These are phyloP conservation scores for Calvatia gigantea DNA, from an alignment of 768 basidiomycete genomes.

Conservation along the genomic window DNA sequence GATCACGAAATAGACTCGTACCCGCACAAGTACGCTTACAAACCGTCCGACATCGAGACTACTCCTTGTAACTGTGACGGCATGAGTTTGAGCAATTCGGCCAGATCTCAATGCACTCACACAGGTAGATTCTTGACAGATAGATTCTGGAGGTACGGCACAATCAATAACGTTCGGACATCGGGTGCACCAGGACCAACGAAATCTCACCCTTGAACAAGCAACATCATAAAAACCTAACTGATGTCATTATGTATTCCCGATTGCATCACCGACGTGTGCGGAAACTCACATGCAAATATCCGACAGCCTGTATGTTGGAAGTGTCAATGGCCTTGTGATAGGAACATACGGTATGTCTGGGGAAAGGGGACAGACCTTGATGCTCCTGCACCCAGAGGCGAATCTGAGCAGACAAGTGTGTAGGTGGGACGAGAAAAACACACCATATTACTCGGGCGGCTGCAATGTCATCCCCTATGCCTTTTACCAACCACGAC, in stretches of 20 bases:
- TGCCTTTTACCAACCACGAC: conserved; percentile 8
- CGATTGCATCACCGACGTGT: neutral
- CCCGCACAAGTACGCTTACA: neutral
- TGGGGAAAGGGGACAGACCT: too few relatives aligned
- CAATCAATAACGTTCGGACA: neutral
- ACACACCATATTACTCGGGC: conserved; percentile 9
- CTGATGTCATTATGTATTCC: neutral
- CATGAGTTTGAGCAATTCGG: neutral
- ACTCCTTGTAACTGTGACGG: neutral
- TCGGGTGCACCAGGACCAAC: neutral
- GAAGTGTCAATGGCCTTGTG: neutral
- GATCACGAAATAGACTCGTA: neutral
- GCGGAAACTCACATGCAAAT: conserved; percentile 3
- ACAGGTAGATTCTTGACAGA: conserved; percentile 8
- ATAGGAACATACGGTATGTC: too few relatives aligned
- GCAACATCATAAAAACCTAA: conserved; percentile 8
- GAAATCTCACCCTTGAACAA: conserved; percentile 8
- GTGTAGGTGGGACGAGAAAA: neutral
- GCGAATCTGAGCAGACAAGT: neutral
- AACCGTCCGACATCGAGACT: neutral
- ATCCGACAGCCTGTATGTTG: conserved; percentile 3
- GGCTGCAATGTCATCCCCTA: neutral
- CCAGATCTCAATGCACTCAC: neutral
- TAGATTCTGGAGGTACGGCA: neutral
- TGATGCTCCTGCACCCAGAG: conserved; percentile 6